Evolutionary conservation across 352 stramenopile genomes (phyloP).

Genomic region (Phytophthora ohioensis): DNA sequence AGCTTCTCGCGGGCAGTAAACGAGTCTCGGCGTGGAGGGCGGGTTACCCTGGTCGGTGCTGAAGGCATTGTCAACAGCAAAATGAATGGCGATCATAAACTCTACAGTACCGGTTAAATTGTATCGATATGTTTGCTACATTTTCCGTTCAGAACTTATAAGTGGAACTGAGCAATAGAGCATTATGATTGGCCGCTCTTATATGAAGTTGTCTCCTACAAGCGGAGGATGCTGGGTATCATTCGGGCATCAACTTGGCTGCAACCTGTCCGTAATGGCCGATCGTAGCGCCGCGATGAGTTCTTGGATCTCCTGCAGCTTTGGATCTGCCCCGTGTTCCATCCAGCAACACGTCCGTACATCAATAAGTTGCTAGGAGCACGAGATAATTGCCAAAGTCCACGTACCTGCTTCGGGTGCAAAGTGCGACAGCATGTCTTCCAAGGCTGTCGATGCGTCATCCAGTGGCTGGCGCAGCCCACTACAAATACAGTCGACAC

Average conservation of each 20-base stretch:
- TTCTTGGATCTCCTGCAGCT: constrained; percentile 53
- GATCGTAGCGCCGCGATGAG: constrained; percentile 49
- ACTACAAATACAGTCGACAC: background rate
- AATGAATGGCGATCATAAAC: too few relatives aligned
- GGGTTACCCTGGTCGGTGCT: too few relatives aligned
- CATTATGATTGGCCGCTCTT: too few relatives aligned
- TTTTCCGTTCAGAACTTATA: too few relatives aligned
- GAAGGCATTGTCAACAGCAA: too few relatives aligned
- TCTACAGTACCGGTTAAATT: too few relatives aligned
- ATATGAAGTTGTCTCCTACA: too few relatives aligned
- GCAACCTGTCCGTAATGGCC: constrained; percentile 18
- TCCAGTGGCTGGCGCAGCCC: background rate
- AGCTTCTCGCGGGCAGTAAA: too few relatives aligned
- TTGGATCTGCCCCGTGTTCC: constrained; percentile 24
- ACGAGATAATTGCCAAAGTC: background rate
- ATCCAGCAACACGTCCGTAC: background rate
- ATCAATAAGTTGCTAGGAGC: background rate
- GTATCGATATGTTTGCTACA: too few relatives aligned
- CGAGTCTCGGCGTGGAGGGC: too few relatives aligned
- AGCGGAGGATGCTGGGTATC: too few relatives aligned
- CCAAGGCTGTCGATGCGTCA: background rate
- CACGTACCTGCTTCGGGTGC: background rate
- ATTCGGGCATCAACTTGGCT: background rate
- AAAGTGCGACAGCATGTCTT: background rate
- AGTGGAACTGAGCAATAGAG: too few relatives aligned